Conservation (phyloP, 169 alveolate genomes). For the Plasmodium inui region DNA sequence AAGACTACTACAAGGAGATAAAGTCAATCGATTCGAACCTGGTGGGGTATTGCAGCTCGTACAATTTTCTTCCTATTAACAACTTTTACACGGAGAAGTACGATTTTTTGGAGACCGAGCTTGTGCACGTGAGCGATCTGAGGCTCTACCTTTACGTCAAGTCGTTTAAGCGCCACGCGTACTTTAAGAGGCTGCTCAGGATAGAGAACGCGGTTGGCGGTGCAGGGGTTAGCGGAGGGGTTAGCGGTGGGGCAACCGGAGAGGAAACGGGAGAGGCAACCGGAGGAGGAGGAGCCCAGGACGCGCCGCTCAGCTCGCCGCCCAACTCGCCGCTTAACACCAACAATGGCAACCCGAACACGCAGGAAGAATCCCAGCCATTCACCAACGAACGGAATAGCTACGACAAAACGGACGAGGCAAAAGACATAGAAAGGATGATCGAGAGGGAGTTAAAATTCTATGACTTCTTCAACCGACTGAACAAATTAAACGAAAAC, state of each 20-base stretch:
- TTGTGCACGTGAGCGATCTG: slow-evolving; percentile 50
- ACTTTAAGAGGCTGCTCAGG: slow-evolving; percentile 31
- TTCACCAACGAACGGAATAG: background rate
- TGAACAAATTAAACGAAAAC: slow-evolving; percentile 43
- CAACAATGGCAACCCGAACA: no score
- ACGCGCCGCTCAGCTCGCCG: background rate
- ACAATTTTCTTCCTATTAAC: slow-evolving; percentile 60
- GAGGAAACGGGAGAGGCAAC: background rate
- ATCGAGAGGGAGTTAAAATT: slow-evolving; percentile 42
- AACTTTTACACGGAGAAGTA: slow-evolving; percentile 70
- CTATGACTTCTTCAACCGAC: slow-evolving; percentile 40
- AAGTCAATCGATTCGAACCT: slow-evolving; percentile 26
- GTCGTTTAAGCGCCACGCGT: slow-evolving; percentile 54
- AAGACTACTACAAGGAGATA: slow-evolving; percentile 56
- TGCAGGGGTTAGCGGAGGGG: background rate
- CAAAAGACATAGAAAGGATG: slow-evolving; percentile 32
- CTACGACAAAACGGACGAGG: background rate
- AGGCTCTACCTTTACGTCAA: slow-evolving; percentile 48
- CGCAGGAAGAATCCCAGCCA: background rate
- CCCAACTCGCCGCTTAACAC: background rate
- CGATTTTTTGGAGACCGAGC: slow-evolving; percentile 62
- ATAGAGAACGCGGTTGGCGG: slow-evolving; percentile 1
- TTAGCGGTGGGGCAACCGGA: background rate
- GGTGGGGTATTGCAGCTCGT: slow-evolving; percentile 67
- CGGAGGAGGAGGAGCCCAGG: background rate